phyloP scores from a whole-genome alignment of 352 stramenopile species.

The Pythium vanterpoolii region DNA sequence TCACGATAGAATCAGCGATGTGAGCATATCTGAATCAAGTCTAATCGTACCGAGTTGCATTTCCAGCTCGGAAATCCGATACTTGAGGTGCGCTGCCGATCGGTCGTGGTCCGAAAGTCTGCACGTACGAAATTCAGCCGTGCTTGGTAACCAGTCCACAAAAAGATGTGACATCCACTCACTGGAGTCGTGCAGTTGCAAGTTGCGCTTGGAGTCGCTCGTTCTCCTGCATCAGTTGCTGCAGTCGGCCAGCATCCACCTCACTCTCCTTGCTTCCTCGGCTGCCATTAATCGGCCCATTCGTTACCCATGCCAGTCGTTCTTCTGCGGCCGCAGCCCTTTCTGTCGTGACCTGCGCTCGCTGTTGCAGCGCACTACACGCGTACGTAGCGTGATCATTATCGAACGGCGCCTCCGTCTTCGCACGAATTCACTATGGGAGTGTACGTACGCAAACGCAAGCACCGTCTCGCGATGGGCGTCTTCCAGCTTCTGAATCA shows the following conservation, averaged over 20 bases:
- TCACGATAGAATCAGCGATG: not conserved
- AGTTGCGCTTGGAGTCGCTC: constrained; percentile 26
- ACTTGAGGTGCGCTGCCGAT: constrained; percentile 3
- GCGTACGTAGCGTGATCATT: not conserved
- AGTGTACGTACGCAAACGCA: constrained; percentile 22
- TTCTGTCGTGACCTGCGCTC: constrained; percentile 15
- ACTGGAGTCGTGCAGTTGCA: constrained; percentile 19
- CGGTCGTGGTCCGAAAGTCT: constrained; percentile 10
- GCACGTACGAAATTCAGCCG: not conserved
- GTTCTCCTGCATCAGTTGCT: constrained; percentile 27
- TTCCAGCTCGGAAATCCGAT: constrained; percentile 19
- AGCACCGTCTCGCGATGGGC: constrained; percentile 20
- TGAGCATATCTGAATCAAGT: not conserved
- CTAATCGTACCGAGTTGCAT: constrained; percentile 12
- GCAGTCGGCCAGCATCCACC: not conserved
- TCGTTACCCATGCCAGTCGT: constrained; percentile 7
- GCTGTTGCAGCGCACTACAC: constrained; percentile 18
- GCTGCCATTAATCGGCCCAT: not conserved
- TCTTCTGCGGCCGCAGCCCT: not conserved
- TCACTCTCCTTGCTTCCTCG: not conserved
- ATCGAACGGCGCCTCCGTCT: not conserved
- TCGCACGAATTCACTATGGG: not conserved
- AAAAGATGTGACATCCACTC: not conserved
- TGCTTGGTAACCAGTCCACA: not conserved
- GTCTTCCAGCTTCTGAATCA: constrained; percentile 27